Evolutionary conservation across 108 stramenopile genomes (phyloP).

Genomic region (Pelagomonas calceolata): DNA sequence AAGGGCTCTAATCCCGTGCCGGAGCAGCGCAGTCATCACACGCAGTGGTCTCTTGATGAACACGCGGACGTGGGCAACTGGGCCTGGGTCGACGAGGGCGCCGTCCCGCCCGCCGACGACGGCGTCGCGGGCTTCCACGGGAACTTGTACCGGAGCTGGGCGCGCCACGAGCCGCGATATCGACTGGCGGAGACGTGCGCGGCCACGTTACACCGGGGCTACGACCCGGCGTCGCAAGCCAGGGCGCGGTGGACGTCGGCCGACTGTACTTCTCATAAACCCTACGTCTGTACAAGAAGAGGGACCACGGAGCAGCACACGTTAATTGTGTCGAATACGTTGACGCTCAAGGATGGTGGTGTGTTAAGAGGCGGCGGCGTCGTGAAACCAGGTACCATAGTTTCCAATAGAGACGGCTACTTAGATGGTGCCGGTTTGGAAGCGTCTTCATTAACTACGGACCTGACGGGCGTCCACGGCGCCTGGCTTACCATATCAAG

Average conservation of each 20-base stretch:
- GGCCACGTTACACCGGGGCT: background rate
- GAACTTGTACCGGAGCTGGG: background rate
- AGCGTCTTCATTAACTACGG: background rate
- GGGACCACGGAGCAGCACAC: background rate
- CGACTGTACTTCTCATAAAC: background rate
- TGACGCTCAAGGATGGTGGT: no score
- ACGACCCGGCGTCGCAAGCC: background rate
- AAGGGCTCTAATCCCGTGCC: no score
- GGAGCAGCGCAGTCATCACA: no score
- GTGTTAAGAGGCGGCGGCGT: no score
- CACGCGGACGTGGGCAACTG: background rate
- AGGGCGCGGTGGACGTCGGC: background rate
- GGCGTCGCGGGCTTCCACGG: background rate
- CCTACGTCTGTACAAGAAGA: background rate
- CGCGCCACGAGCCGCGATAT: background rate
- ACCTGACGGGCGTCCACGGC: no score
- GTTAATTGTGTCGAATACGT: background rate
- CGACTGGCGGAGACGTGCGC: background rate
- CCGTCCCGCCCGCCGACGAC: no score
- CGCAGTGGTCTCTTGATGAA: no score
- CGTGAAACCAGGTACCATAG: no score
- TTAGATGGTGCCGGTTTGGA: no score
- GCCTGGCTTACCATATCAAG: no score
- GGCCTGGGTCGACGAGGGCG: background rate
- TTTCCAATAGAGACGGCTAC: no score